Percentiles rank a stretch among this genome's conserved stretches.
Evolutionary conservation across 345 rosid genomes (phyloP).

Genomic region (Eucalyptus rudis): DNA sequence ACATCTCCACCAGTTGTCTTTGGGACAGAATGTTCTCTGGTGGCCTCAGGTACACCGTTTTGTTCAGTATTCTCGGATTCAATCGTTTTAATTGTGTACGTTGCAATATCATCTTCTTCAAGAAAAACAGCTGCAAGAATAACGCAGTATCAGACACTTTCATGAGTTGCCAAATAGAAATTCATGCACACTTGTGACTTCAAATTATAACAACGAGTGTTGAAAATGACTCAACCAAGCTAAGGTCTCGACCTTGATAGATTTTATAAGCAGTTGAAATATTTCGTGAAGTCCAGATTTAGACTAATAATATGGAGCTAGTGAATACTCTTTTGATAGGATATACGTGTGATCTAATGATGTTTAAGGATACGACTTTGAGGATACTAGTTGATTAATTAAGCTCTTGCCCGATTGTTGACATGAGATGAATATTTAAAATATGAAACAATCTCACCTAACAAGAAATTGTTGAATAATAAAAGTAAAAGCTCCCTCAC

Average conservation of each 20-base stretch:
- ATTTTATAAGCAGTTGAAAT: not conserved
- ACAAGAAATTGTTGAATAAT: not conserved
- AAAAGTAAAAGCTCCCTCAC: not conserved
- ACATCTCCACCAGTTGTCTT: conserved; percentile 32
- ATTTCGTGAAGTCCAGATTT: not conserved
- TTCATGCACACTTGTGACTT: not conserved
- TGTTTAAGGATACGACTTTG: not conserved
- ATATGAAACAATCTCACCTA: not conserved
- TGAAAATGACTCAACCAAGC: not conserved
- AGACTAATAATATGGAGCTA: not conserved
- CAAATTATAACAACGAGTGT: not conserved
- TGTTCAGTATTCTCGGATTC: conserved; percentile 61
- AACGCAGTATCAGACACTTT: not conserved
- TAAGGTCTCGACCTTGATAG: not conserved
- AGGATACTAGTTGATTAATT: not conserved
- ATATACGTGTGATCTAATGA: not conserved
- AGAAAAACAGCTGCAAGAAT: conserved; percentile 26
- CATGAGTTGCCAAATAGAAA: not conserved
- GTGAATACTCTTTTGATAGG: rapidly evolving
- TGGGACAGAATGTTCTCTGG: conserved; percentile 51
- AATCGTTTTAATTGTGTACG: conserved; percentile 47
- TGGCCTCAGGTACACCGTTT: conserved; percentile 46
- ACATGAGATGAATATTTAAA: not conserved
- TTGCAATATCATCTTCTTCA: conserved; percentile 66
- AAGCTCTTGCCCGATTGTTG: not conserved